Base-by-base conservation (phyloP, 495 filamentous ascomycete species). In the Wilcoxina mikolae region DNA sequence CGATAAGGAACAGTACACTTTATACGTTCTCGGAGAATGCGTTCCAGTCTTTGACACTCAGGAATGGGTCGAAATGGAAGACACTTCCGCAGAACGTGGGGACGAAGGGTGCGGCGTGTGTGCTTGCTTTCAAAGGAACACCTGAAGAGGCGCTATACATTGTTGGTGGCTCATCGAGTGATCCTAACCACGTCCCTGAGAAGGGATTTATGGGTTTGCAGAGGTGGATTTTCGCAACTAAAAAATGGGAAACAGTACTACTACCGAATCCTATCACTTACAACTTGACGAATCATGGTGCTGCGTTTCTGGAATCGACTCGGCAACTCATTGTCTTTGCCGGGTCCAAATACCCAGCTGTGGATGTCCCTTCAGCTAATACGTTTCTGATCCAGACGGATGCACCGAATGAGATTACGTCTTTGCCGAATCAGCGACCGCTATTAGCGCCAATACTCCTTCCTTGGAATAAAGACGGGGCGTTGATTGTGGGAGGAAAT, bases 311-410 rank as follows among this genome's bases (percentile, higher is more conserved):
- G 22, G 75, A 82, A 58, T 70, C 72, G 39, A 79, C 79, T 15
- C 74, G 81, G 43, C 75, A 78, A 12, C 84, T 96, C 49, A 70
- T 95, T 35, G 69, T 94, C 10, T 98, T 91, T 66, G 85, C 79
- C 22, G 91, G 91, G 31, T 76, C 80, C 78, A 57, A 73, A 78
- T 62, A 77, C 76, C 47, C 64, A 10, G 55, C 64, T 42, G 58
- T 56, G 29, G 38, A 45, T 39, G 65, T 63, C 9, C 68, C 76
- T 0, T 85, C 84, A 2, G 78, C 84, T 23, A 74, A 85, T 55
- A 94, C 90, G 5, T 94, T 85, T 56, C 68, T 81, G 20, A 78
- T 96, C 33, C 71, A 74, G 2, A 81, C 84, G 0, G 64, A 66
- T 17, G 61, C 72, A 11, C 82, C 85, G 0, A 80, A 82, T 64